Base-by-base conservation (phyloP, 169 alveolate species). In the Eimeria mitis region DNA sequence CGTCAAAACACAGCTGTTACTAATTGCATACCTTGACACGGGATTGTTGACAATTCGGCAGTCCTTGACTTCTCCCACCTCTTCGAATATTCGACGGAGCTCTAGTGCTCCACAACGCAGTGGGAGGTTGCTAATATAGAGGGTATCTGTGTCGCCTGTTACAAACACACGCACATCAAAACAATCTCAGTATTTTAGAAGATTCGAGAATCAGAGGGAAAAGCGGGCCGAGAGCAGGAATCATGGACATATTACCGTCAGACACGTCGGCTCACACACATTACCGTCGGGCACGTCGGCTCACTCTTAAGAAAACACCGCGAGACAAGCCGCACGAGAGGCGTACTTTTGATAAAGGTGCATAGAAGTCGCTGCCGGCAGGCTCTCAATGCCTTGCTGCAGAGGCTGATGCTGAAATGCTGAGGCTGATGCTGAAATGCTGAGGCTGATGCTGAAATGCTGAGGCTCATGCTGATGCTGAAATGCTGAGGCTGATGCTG, bases 1-100 rank as follows among this genome's bases (percentile, higher is more conserved):
- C 13, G 70, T 23, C 25, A 40, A 6, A 14, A 11, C 7, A 49
- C 88, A 7, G n/a, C 28, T 9, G 28, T 9, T 25, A 28, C 42
- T 25, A 54, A 37, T 11, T 5, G 44, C 95, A 40, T 37, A 95
- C 97, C 97, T 73, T 14, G 97, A 85, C 3, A 95, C 95, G 44
- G 97, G 97, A 42, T 95, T 88, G 71, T 56, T 87, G 73, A 95
- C 94, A 59, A 95, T 95, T 54, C 97, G 40, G 75, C 95, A 95
- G 56, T 89, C 95, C 88, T 79, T 79, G 49, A 89, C 89, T n/a
- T 87, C 95, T 23, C 95, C 97, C 8, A 84, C 92, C 70, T 95
- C 94, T 16, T 95, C 97, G 81, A 95, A 95, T 13, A 95, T 95
- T 3, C 94, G 95, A 42, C 95, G 92, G 25, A 95, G 73, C 9